Percentiles rank a stretch among this genome's conserved stretches.
Conservation (phyloP, 768 basidiomycete species). For the Boletus sp. region DNA sequence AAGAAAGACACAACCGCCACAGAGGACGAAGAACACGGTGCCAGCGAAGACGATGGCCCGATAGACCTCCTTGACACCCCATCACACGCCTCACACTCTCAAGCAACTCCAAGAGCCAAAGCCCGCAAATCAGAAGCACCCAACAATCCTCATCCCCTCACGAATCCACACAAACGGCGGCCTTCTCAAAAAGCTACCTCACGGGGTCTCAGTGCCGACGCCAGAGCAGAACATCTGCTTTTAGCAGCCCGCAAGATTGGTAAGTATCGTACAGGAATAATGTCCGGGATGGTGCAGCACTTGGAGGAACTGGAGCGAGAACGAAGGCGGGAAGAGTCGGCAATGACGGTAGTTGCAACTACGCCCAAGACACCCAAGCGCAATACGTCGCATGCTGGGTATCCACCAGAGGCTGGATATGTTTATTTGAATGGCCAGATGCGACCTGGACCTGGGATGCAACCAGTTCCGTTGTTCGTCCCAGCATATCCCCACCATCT, state of each 20-base stretch:
- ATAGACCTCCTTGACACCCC: conserved; percentile 19
- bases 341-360: conserved; percentile 18
- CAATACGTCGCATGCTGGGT: conserved; percentile 26
- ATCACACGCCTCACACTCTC: conserved; percentile 9
- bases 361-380: conserved; percentile 32
- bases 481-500: conserved; percentile 30
- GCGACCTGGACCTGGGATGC: conserved; percentile 26
- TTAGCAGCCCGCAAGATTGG: conserved; percentile 72
- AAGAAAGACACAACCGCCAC: conserved; percentile 22
- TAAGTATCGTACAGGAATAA: conserved; percentile 53
- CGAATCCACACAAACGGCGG: conserved; percentile 24
- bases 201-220: conserved; percentile 52
- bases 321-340: conserved; percentile 23
- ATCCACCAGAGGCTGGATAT: conserved; percentile 27
- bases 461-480: conserved; percentile 31
- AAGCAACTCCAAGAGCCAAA: conserved; percentile 25
- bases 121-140: conserved; percentile 20
- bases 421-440: conserved; percentile 29
- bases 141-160: conserved; percentile 2
- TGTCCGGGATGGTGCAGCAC: conserved; percentile 48
- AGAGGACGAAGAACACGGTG: conserved; percentile 28
- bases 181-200: conserved; percentile 26
- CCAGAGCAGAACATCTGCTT: conserved; percentile 67
- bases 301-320: conserved; percentile 34
- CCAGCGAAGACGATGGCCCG: conserved; percentile 29